These are phyloP conservation scores for Colletotrichum liriopes DNA, from an alignment of 2,329 filamentous ascomycete genomes.

Conservation along the genomic window DNA sequence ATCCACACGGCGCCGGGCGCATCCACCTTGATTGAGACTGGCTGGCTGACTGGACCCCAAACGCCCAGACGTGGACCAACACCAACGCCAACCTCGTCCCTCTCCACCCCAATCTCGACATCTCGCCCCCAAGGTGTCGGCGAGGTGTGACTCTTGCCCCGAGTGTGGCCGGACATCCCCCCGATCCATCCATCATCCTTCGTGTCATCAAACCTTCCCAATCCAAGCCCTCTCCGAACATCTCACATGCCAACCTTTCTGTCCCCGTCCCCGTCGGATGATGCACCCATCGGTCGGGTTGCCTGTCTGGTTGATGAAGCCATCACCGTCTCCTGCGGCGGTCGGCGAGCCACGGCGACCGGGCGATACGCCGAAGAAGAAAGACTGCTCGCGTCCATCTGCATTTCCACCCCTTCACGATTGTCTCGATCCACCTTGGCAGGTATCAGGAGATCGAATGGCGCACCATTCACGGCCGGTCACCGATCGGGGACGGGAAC, in stretches of 20 bases:
- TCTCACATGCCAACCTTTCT: neutral
- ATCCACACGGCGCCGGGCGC: neutral
- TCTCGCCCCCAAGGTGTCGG: neutral
- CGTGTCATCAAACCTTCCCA: neutral
- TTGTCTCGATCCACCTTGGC: slow-evolving; percentile 20
- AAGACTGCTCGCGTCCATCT: neutral
- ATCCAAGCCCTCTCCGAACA: slow-evolving; percentile 12
- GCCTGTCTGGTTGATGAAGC: slow-evolving; percentile 9
- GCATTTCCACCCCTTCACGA: neutral
- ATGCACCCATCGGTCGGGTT: neutral
- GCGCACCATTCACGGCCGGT: slow-evolving; percentile 18
- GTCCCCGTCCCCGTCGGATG: neutral
- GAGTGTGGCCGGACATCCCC: slow-evolving; percentile 15
- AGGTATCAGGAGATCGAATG: slow-evolving; percentile 16
- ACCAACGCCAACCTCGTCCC: neutral
- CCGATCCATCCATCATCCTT: slow-evolving; percentile 13
- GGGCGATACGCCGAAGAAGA: neutral
- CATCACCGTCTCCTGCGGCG: neutral
- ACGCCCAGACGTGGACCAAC: slow-evolving; percentile 10
- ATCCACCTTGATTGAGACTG: neutral
- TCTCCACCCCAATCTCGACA: neutral
- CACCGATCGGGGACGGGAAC: slow-evolving; percentile 34
- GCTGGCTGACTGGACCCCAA: neutral
- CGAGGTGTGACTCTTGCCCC: neutral
- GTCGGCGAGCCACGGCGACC: neutral